Evolutionary conservation across 2,329 filamentous ascomycete genomes (phyloP), one percentile per base, ranked within the genome.

Genomic region (Epichloe aotearoae): DNA sequence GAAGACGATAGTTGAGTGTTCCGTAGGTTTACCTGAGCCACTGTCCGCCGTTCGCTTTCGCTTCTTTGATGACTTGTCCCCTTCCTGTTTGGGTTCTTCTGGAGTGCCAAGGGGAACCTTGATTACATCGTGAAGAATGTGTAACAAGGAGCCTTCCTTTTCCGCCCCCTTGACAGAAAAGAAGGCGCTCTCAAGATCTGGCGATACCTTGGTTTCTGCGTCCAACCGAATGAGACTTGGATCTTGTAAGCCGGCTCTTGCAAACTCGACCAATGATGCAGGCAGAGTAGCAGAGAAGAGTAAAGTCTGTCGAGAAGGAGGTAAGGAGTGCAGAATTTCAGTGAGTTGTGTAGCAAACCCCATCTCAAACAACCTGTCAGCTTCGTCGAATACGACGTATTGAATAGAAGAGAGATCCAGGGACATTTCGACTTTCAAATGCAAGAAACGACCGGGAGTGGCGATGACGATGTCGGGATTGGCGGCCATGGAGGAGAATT

Each of bases 401-500:
- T 82, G 79, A 54, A 98, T 84, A 4, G 88, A 95, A 1, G 84
- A 88, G n/a, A 98, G 71, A 61, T 96, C 88, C 49, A 98, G 69
- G 10, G 77, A 76, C 94, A 98, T 98, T 64, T 98, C 93, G 19
- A 97, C 91, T 69, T 97, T 94, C 56, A 98, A 70, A 74, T 98
- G 93, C 58, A 98, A 73, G 60, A 98, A 98, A 59, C 93, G 87
- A 66, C 94, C 93, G 0, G 93, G 93, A 0, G 94, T 97, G 11
- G 93, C 93, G 62, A 98, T 97, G 59, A 98, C 81, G 57, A 98
- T 95, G 65, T 98, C 94, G 0, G 94, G 93, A 64, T 98, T 98
- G 36, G 84, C 81, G 1, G 90, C 83, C 88, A 97, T 95, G 65
- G 84, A 83, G 51, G 82, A 80, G 66, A 97, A 97, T 66, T 97